Evolutionary conservation across 1,284 basidiomycete species (phyloP), one percentile per base, ranked within the genome.

Genomic region (Naganishia sp.): DNA sequence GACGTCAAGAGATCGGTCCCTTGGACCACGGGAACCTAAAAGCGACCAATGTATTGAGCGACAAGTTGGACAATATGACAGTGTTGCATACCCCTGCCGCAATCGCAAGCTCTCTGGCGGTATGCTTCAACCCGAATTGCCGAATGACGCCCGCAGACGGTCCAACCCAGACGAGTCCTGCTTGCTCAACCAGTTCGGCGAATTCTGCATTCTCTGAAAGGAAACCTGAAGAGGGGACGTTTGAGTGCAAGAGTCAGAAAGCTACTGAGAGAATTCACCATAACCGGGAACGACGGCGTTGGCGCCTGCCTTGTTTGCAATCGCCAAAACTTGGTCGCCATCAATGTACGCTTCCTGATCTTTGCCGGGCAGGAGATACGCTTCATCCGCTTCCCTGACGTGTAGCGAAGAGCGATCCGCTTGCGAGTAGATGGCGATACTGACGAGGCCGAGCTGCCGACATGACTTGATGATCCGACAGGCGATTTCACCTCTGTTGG

Each of bases 401-500:
- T 95, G 92, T 63, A 92, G 78, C 0, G 90, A 85, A 70, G 87
- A 82, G 31, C 83, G 84, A 72, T 97, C 94, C 9, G 87, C 90
- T 55, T 92, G 89, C 64, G 90, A 92, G 76, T 90, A 96, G 35
- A 96, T 90, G 1, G 92, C 92, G 18, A 96, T 90, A 0, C 90
- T 93, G 82, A 85, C 87, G 73, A 96, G 88, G 1, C 92, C 93
- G 0, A 96, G 82, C 74, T 90, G 88, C 77, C 83, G 86, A n/a
- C 90, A 90, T 0, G 94, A 94, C 49, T 89, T 86, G 69, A 94
- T 94, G 62, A 96, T 90, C 46, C 94, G 87, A 76, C 92, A 93
- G 3, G 94, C 94, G 69, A 96, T 96, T 80, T 97, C 94, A 49
- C 94, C 94, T 87, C 91, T 83, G 75, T 93, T 94, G 0, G 91